Percentiles rank a stretch among this genome's conserved stretches.
Conservation (phyloP, 1,284 basidiomycete genomes). For the Marasmius oreades region DNA sequence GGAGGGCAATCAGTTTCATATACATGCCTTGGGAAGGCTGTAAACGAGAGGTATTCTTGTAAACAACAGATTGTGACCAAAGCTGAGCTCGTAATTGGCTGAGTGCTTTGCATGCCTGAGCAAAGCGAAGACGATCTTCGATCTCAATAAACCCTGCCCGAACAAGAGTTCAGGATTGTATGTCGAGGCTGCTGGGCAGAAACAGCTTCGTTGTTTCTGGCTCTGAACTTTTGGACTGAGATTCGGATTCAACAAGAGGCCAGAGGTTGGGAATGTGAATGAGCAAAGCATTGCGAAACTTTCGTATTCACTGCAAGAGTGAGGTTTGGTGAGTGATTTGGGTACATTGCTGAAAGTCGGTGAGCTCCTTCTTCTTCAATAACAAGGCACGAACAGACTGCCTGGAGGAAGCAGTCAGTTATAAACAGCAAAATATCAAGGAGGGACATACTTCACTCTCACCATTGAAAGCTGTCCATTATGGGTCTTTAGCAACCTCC, state of each 20-base stretch:
- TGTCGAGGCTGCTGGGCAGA: not conserved
- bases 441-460: too few species aligned
- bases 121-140: not conserved
- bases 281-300: not conserved
- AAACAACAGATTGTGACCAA: not conserved
- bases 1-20: not conserved
- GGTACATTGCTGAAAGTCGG: too few species aligned
- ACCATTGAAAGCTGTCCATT: too few species aligned
- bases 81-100: not conserved
- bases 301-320: not conserved
- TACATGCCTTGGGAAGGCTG: not conserved
- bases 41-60: not conserved
- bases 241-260: not conserved
- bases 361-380: too few species aligned
- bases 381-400: too few species aligned
- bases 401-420: too few species aligned
- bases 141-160: not conserved
- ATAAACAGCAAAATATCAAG: too few species aligned
- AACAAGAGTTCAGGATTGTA: not conserved
- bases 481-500: too few species aligned
- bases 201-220: not conserved
- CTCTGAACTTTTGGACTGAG: not conserved
- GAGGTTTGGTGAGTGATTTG: too few species aligned
- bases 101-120: not conserved
- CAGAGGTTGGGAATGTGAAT: not conserved